A percentile compares a stretch with the other conserved stretches of the same genome.
These are phyloP conservation scores for Omphalea diandra DNA, from an alignment of 441 rosid species.

Conservation along the genomic window DNA sequence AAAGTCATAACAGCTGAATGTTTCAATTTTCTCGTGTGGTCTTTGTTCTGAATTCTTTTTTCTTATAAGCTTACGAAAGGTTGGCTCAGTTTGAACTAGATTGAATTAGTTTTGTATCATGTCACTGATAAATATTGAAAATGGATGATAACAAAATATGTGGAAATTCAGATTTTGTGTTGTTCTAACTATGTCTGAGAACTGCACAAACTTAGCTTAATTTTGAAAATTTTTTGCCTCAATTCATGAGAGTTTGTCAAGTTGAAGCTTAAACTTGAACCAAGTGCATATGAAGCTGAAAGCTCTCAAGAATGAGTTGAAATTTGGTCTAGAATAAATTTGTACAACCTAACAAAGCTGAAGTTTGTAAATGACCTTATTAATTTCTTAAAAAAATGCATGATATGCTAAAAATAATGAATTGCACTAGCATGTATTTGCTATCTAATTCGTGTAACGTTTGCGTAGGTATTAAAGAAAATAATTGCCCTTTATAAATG, in stretches of 20 bases:
- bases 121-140: not conserved
- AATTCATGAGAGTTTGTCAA: not conserved
- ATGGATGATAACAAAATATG: not conserved
- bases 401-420: not conserved
- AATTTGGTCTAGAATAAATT: not conserved
- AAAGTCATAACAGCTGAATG: not conserved
- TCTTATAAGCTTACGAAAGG: not conserved
- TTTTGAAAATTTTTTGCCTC: not conserved
- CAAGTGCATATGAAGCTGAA: not conserved
- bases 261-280: slow-evolving; percentile 1
- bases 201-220: not conserved
- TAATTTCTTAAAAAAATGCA: not conserved
- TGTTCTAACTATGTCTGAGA: not conserved
- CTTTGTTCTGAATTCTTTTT: not conserved
- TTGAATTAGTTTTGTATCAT: not conserved
- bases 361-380: not conserved
- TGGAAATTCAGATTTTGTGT: not conserved
- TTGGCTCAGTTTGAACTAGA: not conserved
- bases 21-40: not conserved
- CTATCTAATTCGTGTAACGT: not conserved
- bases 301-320: not conserved
- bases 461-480: not conserved
- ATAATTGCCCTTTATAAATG: not conserved
- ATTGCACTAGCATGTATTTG: not conserved
- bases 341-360: not conserved